phyloP scores from a whole-genome alignment of 2,329 filamentous ascomycete species.

The Hymenoscyphus fructigenus region DNA sequence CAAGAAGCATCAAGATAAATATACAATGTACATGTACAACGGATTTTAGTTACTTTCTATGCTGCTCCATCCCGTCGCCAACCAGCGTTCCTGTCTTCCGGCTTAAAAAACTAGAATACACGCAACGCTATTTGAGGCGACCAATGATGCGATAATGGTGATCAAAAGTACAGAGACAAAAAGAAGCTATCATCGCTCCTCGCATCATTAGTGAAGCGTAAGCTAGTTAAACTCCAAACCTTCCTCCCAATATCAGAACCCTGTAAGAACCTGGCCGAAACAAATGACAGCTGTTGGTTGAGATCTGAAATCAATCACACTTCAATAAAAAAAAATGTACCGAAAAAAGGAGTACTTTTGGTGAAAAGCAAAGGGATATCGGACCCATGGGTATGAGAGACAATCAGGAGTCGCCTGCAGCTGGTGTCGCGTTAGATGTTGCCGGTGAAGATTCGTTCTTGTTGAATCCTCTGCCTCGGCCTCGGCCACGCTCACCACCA shows the following conservation, averaged over 20 bases:
- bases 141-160: constrained; percentile 33
- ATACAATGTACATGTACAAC: constrained; percentile 22
- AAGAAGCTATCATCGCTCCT: constrained; percentile 35
- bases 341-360: constrained; percentile 34
- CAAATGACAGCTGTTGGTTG: constrained; percentile 27
- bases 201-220: constrained; percentile 32
- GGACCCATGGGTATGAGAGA: constrained; percentile 14
- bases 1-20: neutral
- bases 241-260: constrained; percentile 33
- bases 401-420: constrained; percentile 38
- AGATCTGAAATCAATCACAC: constrained; percentile 34
- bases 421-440: constrained; percentile 50
- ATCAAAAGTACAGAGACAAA: constrained; percentile 38
- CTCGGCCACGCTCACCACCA: constrained; percentile 54
- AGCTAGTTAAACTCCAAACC: constrained; percentile 37
- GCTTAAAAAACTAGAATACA: constrained; percentile 37
- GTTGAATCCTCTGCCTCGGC: constrained; percentile 53
- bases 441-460: constrained; percentile 58
- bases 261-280: constrained; percentile 30
- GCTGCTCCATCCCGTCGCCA: constrained; percentile 26
- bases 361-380: constrained; percentile 31
- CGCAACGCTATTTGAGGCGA: constrained; percentile 36
- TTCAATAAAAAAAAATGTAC: constrained; percentile 35
- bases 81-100: constrained; percentile 32
- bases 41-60: constrained; percentile 35